Evolutionary conservation across 305 asterid genomes (phyloP).

Genomic region (Rubia peregrina): DNA sequence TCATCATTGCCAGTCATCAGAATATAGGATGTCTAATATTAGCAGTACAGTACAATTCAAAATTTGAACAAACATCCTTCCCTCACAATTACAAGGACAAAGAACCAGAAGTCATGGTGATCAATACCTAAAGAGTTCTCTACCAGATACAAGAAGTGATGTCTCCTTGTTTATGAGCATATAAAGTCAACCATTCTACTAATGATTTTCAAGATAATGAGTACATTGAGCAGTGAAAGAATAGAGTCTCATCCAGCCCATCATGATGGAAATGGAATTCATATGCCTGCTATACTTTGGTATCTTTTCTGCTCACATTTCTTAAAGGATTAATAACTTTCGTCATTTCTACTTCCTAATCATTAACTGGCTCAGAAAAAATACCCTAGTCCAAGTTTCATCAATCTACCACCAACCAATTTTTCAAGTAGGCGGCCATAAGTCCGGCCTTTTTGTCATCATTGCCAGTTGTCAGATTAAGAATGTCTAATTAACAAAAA

Average conservation of each 20-base stretch:
- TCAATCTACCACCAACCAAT: slow-evolving; percentile 56
- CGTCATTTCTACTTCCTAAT: not conserved
- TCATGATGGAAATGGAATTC: not conserved
- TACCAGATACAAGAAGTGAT: not conserved
- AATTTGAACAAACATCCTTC: not conserved
- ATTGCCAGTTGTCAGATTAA: slow-evolving; percentile 40
- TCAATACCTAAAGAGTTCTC: not conserved
- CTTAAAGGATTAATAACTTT: too few species aligned
- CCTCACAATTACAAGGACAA: not conserved
- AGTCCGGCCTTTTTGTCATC: slow-evolving; percentile 93
- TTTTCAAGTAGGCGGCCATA: slow-evolving; percentile 58
- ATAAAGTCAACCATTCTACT: not conserved
- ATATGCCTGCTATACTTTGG: not conserved
- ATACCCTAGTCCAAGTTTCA: slow-evolving; percentile 41
- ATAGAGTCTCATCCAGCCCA: not conserved
- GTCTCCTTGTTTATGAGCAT: not conserved
- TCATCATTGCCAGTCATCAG: slow-evolving; percentile 3
- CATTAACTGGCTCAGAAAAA: slow-evolving; percentile 48
- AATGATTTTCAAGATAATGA: not conserved
- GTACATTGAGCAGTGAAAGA: not conserved
- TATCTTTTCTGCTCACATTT: not conserved
- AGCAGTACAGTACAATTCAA: not conserved
- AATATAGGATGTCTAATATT: not conserved
- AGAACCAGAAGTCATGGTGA: not conserved
- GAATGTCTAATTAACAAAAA: not conserved